phyloP scores from a whole-genome alignment of 2,329 filamentous ascomycete species.

The Cryphonectria radicalis region DNA sequence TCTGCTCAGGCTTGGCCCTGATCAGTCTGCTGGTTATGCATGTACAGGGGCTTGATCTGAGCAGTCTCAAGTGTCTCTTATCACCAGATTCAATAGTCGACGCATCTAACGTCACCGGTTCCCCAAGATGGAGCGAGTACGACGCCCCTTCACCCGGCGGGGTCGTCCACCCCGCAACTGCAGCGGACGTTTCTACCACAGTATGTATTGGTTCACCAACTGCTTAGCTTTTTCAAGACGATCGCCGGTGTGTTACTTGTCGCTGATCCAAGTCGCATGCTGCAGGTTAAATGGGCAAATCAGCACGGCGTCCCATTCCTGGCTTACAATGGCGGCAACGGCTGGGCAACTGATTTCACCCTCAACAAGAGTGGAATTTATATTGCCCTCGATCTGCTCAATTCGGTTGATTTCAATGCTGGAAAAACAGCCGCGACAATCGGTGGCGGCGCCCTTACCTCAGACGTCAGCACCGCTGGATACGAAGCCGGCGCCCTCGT shows the following conservation, averaged over 20 bases:
- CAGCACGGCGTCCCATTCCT: slow-evolving; percentile 1
- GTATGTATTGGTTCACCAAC: background rate
- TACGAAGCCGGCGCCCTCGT: slow-evolving; percentile 1
- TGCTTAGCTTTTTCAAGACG: background rate
- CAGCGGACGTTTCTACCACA: background rate
- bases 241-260: background rate
- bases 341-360: slow-evolving; percentile 5
- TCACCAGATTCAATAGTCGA: background rate
- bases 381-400: slow-evolving; percentile 5
- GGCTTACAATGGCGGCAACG: slow-evolving; percentile 3
- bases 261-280: background rate
- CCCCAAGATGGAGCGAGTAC: slow-evolving; percentile 1
- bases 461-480: background rate
- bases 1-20: background rate
- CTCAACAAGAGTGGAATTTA: background rate
- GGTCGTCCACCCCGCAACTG: background rate
- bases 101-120: background rate
- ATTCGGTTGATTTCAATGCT: background rate
- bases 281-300: slow-evolving; percentile 4
- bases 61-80: background rate
- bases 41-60: background rate
- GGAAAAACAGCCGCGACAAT: background rate
- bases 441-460: background rate
- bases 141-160: background rate
- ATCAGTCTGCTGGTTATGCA: background rate